Percentiles rank a stretch among this genome's conserved stretches.
phyloP scores from a whole-genome alignment of 441 rosid genomes.

The Gossypium trilobum region DNA sequence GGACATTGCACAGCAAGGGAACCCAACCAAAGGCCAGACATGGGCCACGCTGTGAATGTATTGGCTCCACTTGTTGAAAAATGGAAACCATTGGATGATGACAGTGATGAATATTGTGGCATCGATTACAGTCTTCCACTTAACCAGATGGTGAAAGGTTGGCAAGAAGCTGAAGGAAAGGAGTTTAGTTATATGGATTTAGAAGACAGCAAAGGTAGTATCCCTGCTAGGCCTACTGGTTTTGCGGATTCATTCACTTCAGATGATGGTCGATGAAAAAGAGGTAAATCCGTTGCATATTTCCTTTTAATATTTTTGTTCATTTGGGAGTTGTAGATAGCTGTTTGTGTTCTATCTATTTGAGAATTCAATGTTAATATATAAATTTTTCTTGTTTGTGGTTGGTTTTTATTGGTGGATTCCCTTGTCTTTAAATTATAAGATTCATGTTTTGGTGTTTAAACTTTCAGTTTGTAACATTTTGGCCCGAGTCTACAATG shows the following conservation, averaged over 20 bases:
- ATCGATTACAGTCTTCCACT: constrained; percentile 68
- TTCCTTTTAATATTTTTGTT: constrained; percentile 1
- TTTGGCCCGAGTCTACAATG: not conserved
- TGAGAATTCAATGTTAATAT: constrained; percentile 25
- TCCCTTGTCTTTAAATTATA: not conserved
- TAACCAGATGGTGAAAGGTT: constrained; percentile 65
- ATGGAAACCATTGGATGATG: constrained; percentile 56
- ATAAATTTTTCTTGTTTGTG: not conserved
- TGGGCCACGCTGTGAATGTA: constrained; percentile 65
- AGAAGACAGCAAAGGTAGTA: constrained; percentile 58
- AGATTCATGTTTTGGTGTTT: constrained; percentile 15
- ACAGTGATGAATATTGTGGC: constrained; percentile 48
- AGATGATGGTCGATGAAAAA: constrained; percentile 51
- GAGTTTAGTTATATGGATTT: constrained; percentile 39
- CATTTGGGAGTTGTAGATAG: constrained; percentile 25
- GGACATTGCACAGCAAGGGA: constrained; percentile 74
- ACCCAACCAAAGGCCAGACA: constrained; percentile 62
- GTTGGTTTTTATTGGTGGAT: not conserved
- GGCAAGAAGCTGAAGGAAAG: constrained; percentile 74
- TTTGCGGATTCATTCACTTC: constrained; percentile 63
- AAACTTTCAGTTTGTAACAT: constrained; percentile 13
- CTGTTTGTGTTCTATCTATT: constrained; percentile 9
- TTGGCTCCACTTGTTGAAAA: constrained; percentile 56
- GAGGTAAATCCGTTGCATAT: not conserved
- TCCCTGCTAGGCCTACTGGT: constrained; percentile 62